Evolutionary conservation across 2,329 filamentous ascomycete genomes (phyloP).

Genomic region (Fusarium stilboides): DNA sequence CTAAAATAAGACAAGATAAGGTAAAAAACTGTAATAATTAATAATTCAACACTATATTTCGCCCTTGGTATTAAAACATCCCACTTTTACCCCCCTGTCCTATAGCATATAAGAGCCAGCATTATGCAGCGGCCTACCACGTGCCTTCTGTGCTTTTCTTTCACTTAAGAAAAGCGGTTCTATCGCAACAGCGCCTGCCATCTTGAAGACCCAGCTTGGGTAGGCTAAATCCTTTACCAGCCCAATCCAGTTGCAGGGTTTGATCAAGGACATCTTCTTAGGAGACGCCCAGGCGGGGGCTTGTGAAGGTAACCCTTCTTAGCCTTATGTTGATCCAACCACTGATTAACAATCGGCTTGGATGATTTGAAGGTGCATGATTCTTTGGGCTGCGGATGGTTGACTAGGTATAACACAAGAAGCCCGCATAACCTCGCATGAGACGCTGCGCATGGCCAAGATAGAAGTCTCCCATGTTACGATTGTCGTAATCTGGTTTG

Average conservation of each 20-base stretch:
- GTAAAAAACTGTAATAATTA: too few relatives aligned
- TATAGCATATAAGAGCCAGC: too few relatives aligned
- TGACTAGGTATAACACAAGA: constrained; percentile 6
- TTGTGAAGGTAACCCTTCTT: constrained; percentile 16
- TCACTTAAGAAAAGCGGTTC: constrained; percentile 21
- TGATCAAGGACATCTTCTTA: constrained; percentile 20
- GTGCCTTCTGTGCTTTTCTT: constrained; percentile 21
- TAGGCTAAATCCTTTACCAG: not conserved
- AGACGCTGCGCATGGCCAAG: constrained; percentile 20
- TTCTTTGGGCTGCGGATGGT: constrained; percentile 12
- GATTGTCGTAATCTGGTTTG: constrained; percentile 9
- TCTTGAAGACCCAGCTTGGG: constrained; percentile 25
- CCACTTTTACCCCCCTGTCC: too few relatives aligned
- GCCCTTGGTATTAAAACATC: too few relatives aligned
- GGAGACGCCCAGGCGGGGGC: constrained; percentile 4
- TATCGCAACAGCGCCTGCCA: constrained; percentile 20
- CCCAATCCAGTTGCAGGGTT: constrained; percentile 16
- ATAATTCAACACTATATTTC: too few relatives aligned
- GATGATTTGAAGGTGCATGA: constrained; percentile 21
- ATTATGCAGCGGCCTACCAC: constrained; percentile 1
- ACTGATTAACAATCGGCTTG: constrained; percentile 11
- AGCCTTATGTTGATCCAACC: constrained; percentile 5
- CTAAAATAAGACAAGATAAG: too few relatives aligned
- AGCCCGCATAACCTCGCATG: constrained; percentile 12
- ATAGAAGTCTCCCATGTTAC: constrained; percentile 28